Conservation (phyloP, 2,329 filamentous ascomycete genomes). For the Apiospora kogelbergensis region DNA sequence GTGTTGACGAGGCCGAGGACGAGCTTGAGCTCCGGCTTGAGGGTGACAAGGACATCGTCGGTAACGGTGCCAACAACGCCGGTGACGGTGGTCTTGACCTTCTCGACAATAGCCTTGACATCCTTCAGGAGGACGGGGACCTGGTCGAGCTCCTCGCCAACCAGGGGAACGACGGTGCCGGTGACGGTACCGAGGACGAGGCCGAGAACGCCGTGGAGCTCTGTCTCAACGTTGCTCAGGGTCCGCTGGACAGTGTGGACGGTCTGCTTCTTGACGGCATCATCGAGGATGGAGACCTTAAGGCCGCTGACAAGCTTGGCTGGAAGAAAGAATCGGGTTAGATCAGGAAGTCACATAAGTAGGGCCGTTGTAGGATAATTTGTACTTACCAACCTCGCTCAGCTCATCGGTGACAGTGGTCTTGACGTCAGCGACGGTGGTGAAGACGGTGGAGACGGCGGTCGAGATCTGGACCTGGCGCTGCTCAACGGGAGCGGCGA, state of each 20-base stretch:
- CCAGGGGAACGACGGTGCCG: slow-evolving; percentile 20
- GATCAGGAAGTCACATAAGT: not conserved
- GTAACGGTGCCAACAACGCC: slow-evolving; percentile 19
- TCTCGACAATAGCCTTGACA: slow-evolving; percentile 23
- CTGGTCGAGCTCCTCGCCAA: slow-evolving; percentile 22
- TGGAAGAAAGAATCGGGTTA: slow-evolving; percentile 14
- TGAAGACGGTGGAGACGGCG: slow-evolving; percentile 21
- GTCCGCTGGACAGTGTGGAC: slow-evolving; percentile 21
- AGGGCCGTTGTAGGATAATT: not conserved
- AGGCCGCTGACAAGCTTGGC: slow-evolving; percentile 14
- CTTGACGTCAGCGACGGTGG: slow-evolving; percentile 10
- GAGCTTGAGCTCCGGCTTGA: slow-evolving; percentile 29
- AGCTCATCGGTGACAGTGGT: slow-evolving; percentile 1
- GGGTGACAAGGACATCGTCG: slow-evolving; percentile 21
- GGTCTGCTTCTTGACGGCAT: not conserved
- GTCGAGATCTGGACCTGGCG: slow-evolving; percentile 11
- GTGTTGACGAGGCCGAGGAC: slow-evolving; percentile 23
- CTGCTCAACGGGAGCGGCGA: slow-evolving; percentile 25
- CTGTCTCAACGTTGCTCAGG: slow-evolving; percentile 22
- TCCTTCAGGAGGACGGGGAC: slow-evolving; percentile 23
- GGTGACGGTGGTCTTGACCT: slow-evolving; percentile 20
- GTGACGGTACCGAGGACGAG: slow-evolving; percentile 20
- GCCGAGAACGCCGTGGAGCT: slow-evolving; percentile 22
- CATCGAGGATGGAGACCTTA: not conserved
- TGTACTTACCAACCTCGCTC: slow-evolving; percentile 19